phyloP scores from a whole-genome alignment of 2,329 filamentous ascomycete genomes.

The Botrytis hyacinthi region DNA sequence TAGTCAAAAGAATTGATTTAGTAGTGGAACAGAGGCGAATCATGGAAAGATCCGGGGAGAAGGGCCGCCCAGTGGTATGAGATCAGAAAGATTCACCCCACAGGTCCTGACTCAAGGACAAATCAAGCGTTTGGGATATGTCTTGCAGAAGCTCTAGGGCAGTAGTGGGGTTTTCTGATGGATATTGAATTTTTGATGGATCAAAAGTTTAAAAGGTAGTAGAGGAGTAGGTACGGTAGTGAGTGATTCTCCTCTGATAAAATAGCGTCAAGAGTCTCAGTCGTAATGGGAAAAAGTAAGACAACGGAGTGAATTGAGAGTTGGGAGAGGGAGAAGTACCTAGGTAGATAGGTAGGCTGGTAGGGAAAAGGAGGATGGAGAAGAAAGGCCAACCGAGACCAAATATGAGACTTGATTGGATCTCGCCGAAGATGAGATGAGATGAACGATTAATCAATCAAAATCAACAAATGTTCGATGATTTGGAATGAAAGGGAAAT shows the following conservation, averaged over 20 bases:
- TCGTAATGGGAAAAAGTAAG: background rate
- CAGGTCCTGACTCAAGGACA: slow-evolving; percentile 4
- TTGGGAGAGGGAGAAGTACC: background rate
- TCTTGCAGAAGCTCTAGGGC: slow-evolving; percentile 7
- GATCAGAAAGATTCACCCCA: slow-evolving; percentile 7
- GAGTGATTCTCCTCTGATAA: background rate
- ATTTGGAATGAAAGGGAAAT: background rate
- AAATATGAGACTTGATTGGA: background rate
- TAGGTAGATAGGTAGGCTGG: background rate
- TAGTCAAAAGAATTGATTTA: slow-evolving; percentile 6
- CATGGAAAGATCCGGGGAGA: slow-evolving; percentile 10
- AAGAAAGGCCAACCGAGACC: background rate
- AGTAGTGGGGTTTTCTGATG: background rate
- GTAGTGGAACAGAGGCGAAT: slow-evolving; percentile 1
- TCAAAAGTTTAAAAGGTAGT: background rate
- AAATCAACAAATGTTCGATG: background rate
- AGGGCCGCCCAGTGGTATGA: background rate
- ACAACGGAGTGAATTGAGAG: background rate
- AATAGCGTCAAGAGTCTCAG: background rate
- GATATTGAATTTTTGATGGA: background rate
- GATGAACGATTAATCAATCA: background rate
- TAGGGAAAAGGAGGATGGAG: background rate
- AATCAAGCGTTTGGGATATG: background rate
- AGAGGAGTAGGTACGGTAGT: background rate
- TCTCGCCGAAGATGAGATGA: background rate